Conservation (phyloP, 1,284 basidiomycete genomes). For the Moesziomyces aphidis region DNA sequence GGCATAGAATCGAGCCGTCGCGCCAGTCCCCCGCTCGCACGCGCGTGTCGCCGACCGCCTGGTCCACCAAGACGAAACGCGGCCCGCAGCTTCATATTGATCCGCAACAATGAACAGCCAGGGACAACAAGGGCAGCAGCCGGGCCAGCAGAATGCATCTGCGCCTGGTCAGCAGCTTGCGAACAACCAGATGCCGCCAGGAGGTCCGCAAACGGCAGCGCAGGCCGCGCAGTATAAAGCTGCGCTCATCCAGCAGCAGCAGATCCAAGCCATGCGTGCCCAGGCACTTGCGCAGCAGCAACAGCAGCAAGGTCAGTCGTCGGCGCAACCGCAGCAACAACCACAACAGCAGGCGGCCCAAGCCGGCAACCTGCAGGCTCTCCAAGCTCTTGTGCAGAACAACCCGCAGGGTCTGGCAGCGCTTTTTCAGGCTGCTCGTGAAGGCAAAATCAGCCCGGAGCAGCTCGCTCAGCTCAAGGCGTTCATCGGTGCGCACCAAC, state of each 20-base stretch:
- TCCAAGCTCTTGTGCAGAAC: conserved; percentile 56
- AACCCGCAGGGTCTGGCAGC: conserved; percentile 57
- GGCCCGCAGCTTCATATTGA: neutral
- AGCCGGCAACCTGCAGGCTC: conserved; percentile 42
- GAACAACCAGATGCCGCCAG: conserved; percentile 21
- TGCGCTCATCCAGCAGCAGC: conserved; percentile 50
- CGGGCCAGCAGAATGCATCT: conserved; percentile 16
- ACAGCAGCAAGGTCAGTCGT: conserved; percentile 35
- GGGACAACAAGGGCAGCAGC: conserved; percentile 22
- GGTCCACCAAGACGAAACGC: neutral
- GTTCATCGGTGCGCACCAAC: conserved; percentile 48
- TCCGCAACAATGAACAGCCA: conserved; percentile 29
- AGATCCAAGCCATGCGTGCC: conserved; percentile 47
- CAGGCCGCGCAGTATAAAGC: conserved; percentile 48
- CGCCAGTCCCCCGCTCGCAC: no score
- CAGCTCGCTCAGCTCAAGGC: conserved; percentile 55
- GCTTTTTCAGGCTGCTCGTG: conserved; percentile 56
- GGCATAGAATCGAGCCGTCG: no score
- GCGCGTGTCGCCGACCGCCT: no score
- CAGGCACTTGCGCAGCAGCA: conserved; percentile 43
- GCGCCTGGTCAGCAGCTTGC: conserved; percentile 11
- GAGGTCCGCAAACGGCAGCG: conserved; percentile 28
- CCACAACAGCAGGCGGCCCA: conserved; percentile 27
- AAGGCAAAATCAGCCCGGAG: conserved; percentile 57
- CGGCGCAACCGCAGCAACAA: conserved; percentile 15